phyloP scores from a whole-genome alignment of 2,329 filamentous ascomycete species.

The Fusarium concolor region DNA sequence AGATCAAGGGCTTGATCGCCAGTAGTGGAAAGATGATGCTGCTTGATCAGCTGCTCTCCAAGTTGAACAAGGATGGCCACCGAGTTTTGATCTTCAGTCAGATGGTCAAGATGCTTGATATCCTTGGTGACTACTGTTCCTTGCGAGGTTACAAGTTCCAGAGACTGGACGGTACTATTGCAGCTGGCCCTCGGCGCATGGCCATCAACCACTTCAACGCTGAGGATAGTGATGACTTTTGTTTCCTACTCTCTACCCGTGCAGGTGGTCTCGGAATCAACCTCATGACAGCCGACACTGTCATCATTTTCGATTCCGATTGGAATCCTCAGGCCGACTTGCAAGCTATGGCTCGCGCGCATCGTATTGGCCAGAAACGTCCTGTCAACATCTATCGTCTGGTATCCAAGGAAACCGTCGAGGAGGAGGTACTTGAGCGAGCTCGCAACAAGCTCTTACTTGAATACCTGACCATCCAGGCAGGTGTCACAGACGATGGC shows the following conservation, averaged over 20 bases:
- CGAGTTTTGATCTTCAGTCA: constrained; percentile 98
- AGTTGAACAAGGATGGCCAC: constrained; percentile 92
- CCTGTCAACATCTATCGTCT: constrained; percentile 97
- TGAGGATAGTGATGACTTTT: constrained; percentile 95
- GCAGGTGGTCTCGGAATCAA: constrained; percentile 99
- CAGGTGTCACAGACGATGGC: constrained; percentile 95
- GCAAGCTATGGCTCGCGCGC: constrained; percentile 97
- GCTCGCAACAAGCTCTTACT: constrained; percentile 97
- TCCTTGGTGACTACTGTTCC: constrained; percentile 92
- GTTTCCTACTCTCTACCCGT: constrained; percentile 93
- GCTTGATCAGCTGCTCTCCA: constrained; percentile 92
- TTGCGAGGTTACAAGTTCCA: constrained; percentile 96
- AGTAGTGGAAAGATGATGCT: constrained; percentile 99
- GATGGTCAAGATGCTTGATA: constrained; percentile 99
- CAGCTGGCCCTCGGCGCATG: constrained; percentile 85
- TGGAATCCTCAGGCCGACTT: constrained; percentile 99
- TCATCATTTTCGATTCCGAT: constrained; percentile 97
- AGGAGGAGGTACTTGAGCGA: constrained; percentile 96
- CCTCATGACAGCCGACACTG: constrained; percentile 97
- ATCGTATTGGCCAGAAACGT: constrained; percentile 95
- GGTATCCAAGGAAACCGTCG: constrained; percentile 97
- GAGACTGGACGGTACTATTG: constrained; percentile 93
- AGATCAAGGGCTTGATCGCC: constrained; percentile 91
- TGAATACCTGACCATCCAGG: constrained; percentile 96
- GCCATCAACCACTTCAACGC: constrained; percentile 99